Percentiles rank a stretch among this genome's conserved stretches.
Conservation (phyloP, 192 early-diverging fungal species). For the Helicostylum pulchrum region DNA sequence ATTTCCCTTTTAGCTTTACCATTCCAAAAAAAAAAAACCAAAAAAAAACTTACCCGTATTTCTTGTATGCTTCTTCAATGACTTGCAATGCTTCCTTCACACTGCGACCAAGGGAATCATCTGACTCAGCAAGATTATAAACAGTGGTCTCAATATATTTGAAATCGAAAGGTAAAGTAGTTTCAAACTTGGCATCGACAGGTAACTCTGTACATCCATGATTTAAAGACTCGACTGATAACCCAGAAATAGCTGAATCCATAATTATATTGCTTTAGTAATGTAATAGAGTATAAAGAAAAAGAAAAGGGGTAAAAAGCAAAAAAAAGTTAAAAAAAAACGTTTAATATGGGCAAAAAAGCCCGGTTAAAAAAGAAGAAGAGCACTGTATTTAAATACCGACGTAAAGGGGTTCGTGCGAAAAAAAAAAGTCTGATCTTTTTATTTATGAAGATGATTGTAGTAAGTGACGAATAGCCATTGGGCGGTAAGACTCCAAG, state of each 20-base stretch:
- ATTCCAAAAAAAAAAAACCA: background rate
- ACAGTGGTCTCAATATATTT: conserved; percentile 33
- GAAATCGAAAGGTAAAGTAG: conserved; percentile 29
- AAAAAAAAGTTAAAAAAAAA: too few relatives aligned
- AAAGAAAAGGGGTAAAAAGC: too few relatives aligned
- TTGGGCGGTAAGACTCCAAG: conserved; percentile 40
- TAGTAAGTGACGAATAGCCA: conserved; percentile 39
- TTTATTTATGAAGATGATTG: too few relatives aligned
- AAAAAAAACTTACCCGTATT: conserved; percentile 52
- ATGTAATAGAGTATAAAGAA: too few relatives aligned
- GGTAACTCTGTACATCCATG: conserved; percentile 22
- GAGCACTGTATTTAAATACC: too few relatives aligned
- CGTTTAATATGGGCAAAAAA: too few relatives aligned
- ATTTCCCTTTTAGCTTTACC: background rate
- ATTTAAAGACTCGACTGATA: conserved; percentile 10
- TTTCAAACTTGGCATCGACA: conserved; percentile 22
- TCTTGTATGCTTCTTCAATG: conserved; percentile 50
- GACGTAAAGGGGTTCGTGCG: too few relatives aligned
- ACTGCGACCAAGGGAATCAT: conserved; percentile 30
- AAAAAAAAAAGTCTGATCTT: background rate
- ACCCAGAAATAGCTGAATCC: background rate
- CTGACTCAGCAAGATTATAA: conserved; percentile 33
- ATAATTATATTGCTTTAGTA: background rate
- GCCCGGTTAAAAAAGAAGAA: too few relatives aligned
- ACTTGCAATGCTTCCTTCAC: conserved; percentile 48